Evolutionary conservation across 2,329 filamentous ascomycete genomes (phyloP).

Genomic region (Diaporthe destruens): DNA sequence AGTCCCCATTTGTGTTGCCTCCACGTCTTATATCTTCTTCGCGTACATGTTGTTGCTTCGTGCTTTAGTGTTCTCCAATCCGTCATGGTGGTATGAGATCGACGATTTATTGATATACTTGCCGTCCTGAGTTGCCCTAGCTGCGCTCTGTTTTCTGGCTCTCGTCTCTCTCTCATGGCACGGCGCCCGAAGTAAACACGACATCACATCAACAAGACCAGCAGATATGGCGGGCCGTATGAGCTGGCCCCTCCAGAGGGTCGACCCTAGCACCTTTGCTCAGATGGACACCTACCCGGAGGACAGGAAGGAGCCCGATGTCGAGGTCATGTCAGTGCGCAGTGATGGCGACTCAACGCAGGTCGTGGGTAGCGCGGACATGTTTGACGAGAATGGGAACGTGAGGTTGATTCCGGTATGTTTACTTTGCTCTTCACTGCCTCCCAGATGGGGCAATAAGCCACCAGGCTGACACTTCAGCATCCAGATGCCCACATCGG

Average conservation of each 20-base stretch:
- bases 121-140: neutral
- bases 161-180: slow-evolving; percentile 15
- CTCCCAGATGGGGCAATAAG: neutral
- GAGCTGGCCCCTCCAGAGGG: slow-evolving; percentile 37
- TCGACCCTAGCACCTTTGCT: slow-evolving; percentile 2
- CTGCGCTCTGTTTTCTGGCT: neutral
- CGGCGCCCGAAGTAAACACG: slow-evolving; percentile 26
- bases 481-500: slow-evolving; percentile 48
- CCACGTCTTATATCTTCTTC: slow-evolving; percentile 15
- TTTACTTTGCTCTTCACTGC: neutral
- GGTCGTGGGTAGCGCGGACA: slow-evolving; percentile 43
- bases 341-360: slow-evolving; percentile 30
- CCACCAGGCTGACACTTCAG: neutral
- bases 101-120: slow-evolving; percentile 24
- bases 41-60: neutral
- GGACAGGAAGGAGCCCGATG: slow-evolving; percentile 30
- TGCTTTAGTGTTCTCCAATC: neutral
- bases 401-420: slow-evolving; percentile 45
- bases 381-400: slow-evolving; percentile 44
- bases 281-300: slow-evolving; percentile 18
- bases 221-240: slow-evolving; percentile 27
- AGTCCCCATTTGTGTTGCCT: neutral
- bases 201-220: neutral
- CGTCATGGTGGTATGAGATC: neutral
- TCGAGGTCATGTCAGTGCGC: slow-evolving; percentile 15